Evolutionary conservation across 306 rosid genomes (phyloP).

Genomic region (Cercis canadensis): DNA sequence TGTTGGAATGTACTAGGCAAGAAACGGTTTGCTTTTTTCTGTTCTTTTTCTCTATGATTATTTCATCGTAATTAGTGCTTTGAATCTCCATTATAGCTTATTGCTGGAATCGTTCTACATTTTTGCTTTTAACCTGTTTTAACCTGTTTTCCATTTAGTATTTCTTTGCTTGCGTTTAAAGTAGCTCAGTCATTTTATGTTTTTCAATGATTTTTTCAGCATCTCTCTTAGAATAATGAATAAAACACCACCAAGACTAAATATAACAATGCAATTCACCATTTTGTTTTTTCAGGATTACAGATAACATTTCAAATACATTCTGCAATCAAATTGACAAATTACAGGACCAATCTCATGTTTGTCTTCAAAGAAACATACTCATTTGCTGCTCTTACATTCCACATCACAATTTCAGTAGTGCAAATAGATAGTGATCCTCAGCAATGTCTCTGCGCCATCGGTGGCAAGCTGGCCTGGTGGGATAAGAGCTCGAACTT

Average conservation of each 20-base stretch:
- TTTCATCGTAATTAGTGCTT: conserved; percentile 14
- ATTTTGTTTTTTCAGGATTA: conserved; percentile 26
- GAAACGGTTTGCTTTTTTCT: background rate
- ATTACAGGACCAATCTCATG: conserved; percentile 30
- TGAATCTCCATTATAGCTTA: background rate
- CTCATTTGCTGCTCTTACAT: conserved; percentile 5
- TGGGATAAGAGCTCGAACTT: conserved; percentile 71
- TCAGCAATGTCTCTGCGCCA: conserved; percentile 89
- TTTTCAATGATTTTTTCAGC: conserved; percentile 16
- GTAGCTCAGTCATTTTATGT: background rate
- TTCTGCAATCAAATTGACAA: conserved; percentile 45
- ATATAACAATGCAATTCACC: conserved; percentile 7
- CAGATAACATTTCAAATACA: conserved; percentile 33
- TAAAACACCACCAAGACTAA: background rate
- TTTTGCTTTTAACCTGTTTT: background rate
- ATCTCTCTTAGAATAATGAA: background rate
- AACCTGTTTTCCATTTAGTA: background rate
- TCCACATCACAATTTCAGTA: conserved; percentile 45
- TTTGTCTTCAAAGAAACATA: conserved; percentile 21
- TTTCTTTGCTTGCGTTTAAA: conserved; percentile 14
- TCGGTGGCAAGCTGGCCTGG: conserved; percentile 78
- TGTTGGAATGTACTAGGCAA: no score
- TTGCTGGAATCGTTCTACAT: background rate
- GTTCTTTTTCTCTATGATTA: background rate
- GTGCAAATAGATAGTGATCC: conserved; percentile 63